A percentile compares a stretch with the other conserved stretches of the same genome.
These are phyloP conservation scores for Lipomyces sp. DNA, from an alignment of 805 yeast species.

Conservation along the genomic window DNA sequence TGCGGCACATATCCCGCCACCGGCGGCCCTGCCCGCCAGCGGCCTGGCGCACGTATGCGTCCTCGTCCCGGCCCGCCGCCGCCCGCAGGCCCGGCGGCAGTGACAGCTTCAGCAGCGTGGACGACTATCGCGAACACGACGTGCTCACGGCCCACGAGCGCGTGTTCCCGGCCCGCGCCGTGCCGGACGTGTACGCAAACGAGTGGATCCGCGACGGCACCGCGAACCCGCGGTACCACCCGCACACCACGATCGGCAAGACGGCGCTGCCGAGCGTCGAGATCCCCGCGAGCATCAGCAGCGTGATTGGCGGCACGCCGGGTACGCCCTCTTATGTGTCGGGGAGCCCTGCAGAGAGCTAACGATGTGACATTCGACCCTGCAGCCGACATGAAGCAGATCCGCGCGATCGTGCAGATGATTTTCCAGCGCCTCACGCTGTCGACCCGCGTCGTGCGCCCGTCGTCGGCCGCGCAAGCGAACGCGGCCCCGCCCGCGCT, in stretches of 20 bases:
- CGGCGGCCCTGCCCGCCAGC: too few relatives aligned
- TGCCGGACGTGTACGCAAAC: constrained; percentile 13
- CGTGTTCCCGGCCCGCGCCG: constrained; percentile 1
- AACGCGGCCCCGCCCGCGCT: neutral
- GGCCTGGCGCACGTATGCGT: too few relatives aligned
- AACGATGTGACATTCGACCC: too few relatives aligned
- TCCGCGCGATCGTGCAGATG: constrained; percentile 10
- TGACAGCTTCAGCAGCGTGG: too few relatives aligned
- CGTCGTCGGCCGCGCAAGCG: neutral
- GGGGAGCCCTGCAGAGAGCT: neutral
- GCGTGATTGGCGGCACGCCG: constrained; percentile 18
- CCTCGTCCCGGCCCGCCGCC: too few relatives aligned
- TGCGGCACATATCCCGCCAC: too few relatives aligned
- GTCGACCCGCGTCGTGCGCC: neutral
- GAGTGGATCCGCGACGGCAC: constrained; percentile 6
- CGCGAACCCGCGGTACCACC: constrained; percentile 13
- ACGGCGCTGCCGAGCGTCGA: constrained; percentile 11
- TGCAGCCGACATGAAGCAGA: constrained; percentile 12
- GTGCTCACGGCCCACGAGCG: neutral
- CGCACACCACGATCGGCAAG: constrained; percentile 16
- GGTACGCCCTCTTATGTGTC: constrained; percentile 1
- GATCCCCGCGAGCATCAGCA: constrained; percentile 7
- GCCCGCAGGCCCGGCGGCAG: too few relatives aligned
- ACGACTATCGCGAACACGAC: constrained; percentile 1
- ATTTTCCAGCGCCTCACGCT: constrained; percentile 5